Evolutionary conservation across 768 basidiomycete species (phyloP).

Genomic region (Phylloporus sp.): DNA sequence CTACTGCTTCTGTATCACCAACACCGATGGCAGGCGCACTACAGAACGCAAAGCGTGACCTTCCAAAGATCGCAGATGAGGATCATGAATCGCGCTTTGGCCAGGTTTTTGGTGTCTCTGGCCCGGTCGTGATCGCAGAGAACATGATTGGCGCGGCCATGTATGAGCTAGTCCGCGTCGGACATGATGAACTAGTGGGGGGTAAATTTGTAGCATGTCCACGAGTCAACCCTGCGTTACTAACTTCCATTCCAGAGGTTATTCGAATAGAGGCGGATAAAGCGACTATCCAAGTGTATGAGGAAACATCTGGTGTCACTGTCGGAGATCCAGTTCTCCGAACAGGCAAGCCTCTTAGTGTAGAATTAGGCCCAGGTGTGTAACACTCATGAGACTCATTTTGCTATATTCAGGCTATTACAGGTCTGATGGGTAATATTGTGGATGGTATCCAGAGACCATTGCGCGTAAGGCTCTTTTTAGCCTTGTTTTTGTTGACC

Average conservation of each 20-base stretch:
- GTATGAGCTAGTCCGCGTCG: slow-evolving; percentile 98
- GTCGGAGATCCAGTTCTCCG: slow-evolving; percentile 97
- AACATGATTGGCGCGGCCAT: slow-evolving; percentile 96
- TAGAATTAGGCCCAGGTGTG: slow-evolving; percentile 94
- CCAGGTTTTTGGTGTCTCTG: slow-evolving; percentile 92
- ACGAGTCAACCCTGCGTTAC: not conserved
- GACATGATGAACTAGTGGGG: slow-evolving; percentile 97
- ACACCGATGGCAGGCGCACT: slow-evolving; percentile 85
- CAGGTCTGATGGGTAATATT: slow-evolving; percentile 99
- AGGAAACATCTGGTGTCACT: slow-evolving; percentile 98
- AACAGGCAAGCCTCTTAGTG: slow-evolving; percentile 96
- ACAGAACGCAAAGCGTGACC: slow-evolving; percentile 82
- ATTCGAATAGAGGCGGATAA: slow-evolving; percentile 98
- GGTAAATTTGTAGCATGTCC: slow-evolving; percentile 46
- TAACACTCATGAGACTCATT: slow-evolving; percentile 1
- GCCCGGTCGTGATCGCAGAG: slow-evolving; percentile 94
- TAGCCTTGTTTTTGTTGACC: not conserved
- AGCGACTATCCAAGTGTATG: slow-evolving; percentile 98
- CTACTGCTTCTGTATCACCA: slow-evolving; percentile 2
- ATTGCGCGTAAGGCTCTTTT: slow-evolving; percentile 56
- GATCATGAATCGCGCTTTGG: slow-evolving; percentile 85
- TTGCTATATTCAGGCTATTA: slow-evolving; percentile 1
- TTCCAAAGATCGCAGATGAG: slow-evolving; percentile 88
- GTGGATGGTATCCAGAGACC: slow-evolving; percentile 97
- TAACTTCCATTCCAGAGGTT: slow-evolving; percentile 67